A percentile compares a stretch with the other conserved stretches of the same genome.
Evolutionary conservation across 176 grass and related monocot species (phyloP).

Genomic region (Bolboschoenus planiculmis): DNA sequence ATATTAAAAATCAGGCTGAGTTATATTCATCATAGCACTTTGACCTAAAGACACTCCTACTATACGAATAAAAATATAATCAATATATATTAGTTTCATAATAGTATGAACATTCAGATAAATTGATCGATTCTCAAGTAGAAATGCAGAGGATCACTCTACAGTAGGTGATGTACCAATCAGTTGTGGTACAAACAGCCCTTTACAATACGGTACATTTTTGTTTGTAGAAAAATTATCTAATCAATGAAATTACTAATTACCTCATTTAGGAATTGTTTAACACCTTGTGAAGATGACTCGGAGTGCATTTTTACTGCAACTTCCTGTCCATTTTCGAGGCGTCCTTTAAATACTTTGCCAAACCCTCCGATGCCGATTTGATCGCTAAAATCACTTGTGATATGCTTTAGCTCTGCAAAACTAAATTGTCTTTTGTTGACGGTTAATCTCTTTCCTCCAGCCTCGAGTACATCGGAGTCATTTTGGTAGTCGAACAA

Average conservation of each 20-base stretch:
- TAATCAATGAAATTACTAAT: background rate
- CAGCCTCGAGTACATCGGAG: too few species aligned
- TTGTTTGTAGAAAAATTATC: background rate
- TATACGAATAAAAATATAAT: too few species aligned
- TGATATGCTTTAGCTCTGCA: conserved; percentile 28
- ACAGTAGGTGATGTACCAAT: background rate
- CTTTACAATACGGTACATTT: background rate
- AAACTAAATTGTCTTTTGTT: conserved; percentile 39
- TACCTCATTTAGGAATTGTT: conserved; percentile 53
- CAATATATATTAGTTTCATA: too few species aligned
- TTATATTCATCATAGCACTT: too few species aligned
- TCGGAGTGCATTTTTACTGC: conserved; percentile 40
- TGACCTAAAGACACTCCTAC: too few species aligned
- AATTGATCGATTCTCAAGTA: too few species aligned
- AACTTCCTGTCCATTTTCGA: conserved; percentile 34
- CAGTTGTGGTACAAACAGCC: background rate
- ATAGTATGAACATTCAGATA: too few species aligned
- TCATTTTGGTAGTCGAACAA: too few species aligned
- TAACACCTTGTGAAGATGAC: conserved; percentile 32
- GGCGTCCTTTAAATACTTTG: conserved; percentile 29
- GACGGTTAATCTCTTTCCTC: too few species aligned
- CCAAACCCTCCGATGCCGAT: conserved; percentile 45
- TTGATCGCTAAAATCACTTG: conserved; percentile 21
- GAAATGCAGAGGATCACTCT: too few species aligned
- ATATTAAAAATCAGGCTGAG: background rate